These are phyloP conservation scores for Pterocarpus macrocarpus DNA, from an alignment of 306 rosid genomes.

Conservation along the genomic window DNA sequence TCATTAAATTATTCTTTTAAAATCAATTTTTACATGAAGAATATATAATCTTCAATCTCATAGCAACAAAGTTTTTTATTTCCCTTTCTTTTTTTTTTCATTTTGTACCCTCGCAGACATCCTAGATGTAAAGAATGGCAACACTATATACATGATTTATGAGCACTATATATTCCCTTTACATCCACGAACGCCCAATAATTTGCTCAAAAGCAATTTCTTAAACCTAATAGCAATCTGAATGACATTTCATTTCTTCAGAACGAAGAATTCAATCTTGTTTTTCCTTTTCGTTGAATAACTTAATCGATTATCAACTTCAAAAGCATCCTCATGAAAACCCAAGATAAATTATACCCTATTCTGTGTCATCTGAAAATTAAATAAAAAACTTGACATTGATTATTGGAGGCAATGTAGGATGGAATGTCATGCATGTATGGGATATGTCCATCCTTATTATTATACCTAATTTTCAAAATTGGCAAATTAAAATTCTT, in stretches of 20 bases:
- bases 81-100: too few relatives aligned
- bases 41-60: too few relatives aligned
- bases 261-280: background rate
- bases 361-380: background rate
- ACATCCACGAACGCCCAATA: background rate
- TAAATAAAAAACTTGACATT: constrained; percentile 5
- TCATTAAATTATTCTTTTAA: too few relatives aligned
- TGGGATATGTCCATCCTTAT: background rate
- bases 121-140: background rate
- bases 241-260: background rate
- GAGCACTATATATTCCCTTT: background rate
- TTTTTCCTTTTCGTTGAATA: too few relatives aligned
- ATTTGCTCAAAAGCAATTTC: background rate
- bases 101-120: background rate
- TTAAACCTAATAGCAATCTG: background rate
- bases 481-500: constrained; percentile 3
- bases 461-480: background rate
- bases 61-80: too few relatives aligned
- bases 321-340: background rate
- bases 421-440: constrained; percentile 6
- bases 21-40: too few relatives aligned
- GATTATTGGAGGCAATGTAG: background rate
- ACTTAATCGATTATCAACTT: background rate
- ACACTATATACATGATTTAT: background rate
- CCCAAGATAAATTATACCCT: background rate